Conservation (phyloP, 1,139 yeast genomes). For the Candida neerlandica region DNA sequence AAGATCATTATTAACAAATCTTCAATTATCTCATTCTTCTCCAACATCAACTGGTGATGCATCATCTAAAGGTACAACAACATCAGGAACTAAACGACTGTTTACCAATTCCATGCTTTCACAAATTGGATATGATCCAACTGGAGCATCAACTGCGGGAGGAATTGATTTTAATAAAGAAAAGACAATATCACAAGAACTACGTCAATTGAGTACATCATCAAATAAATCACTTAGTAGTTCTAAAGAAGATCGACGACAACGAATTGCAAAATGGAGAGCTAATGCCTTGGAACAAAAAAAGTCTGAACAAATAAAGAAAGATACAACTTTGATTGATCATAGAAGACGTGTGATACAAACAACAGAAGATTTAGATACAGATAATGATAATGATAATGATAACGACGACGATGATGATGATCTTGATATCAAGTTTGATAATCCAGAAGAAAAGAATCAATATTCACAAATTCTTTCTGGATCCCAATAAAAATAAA, state of each 20-base stretch:
- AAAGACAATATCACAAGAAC: slow-evolving; percentile 22
- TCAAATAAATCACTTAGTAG: slow-evolving; percentile 21
- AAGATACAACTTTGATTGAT: background rate
- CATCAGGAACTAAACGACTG: slow-evolving; percentile 23
- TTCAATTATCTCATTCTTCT: slow-evolving; percentile 8
- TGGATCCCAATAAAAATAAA: too few relatives aligned
- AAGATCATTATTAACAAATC: slow-evolving; percentile 11
- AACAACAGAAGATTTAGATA: background rate
- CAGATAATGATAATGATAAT: slow-evolving; percentile 4
- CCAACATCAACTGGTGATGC: background rate
- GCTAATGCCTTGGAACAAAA: slow-evolving; percentile 16
- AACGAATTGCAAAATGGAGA: slow-evolving; percentile 25
- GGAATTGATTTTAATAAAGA: slow-evolving; percentile 16
- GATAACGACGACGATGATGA: slow-evolving; percentile 16
- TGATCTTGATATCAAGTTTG: slow-evolving; percentile 24
- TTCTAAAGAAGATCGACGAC: slow-evolving; percentile 22
- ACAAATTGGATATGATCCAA: slow-evolving; percentile 57
- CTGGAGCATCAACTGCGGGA: slow-evolving; percentile 18
- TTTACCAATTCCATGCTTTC: slow-evolving; percentile 40
- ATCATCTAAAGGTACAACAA: background rate
- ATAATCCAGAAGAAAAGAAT: slow-evolving; percentile 9
- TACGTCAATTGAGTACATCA: slow-evolving; percentile 27
- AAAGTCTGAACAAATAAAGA: slow-evolving; percentile 11
- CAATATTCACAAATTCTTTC: slow-evolving; percentile 8
- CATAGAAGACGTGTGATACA: slow-evolving; percentile 11